phyloP scores from a whole-genome alignment of 768 basidiomycete species.

The Pleurotus pulmonarius region DNA sequence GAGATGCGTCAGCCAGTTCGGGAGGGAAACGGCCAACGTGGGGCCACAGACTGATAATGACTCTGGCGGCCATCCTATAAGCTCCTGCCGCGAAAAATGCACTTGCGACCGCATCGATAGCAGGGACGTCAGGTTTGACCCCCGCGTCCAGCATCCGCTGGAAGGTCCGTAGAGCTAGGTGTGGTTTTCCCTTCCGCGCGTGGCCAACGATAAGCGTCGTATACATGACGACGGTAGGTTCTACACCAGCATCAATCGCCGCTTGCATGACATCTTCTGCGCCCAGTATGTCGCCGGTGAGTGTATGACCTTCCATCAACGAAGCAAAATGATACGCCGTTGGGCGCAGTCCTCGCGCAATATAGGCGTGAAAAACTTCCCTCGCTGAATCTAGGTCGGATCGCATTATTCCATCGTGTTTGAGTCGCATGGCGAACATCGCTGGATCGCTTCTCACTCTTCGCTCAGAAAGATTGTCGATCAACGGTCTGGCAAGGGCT shows the following conservation, averaged over 20 bases:
- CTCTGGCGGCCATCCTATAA: constrained; percentile 42
- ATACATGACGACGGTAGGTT: constrained; percentile 65
- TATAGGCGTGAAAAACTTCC: constrained; percentile 52
- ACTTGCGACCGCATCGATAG: constrained; percentile 67
- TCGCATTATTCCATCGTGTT: constrained; percentile 53
- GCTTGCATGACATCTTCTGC: constrained; percentile 56
- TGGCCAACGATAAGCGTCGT: constrained; percentile 75
- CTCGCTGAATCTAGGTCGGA: constrained; percentile 48
- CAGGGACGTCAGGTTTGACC: constrained; percentile 64
- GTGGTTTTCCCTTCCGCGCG: constrained; percentile 55
- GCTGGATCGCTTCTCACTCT: constrained; percentile 52
- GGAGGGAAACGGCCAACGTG: constrained; percentile 59
- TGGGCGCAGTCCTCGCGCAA: constrained; percentile 67
- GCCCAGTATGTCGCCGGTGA: constrained; percentile 51
- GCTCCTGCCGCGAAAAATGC: constrained; percentile 61
- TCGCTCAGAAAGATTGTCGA: constrained; percentile 43
- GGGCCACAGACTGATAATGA: constrained; percentile 63
- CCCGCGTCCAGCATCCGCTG: constrained; percentile 58
- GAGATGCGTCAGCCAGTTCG: constrained; percentile 35
- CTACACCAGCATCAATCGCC: constrained; percentile 44
- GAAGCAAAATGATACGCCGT: constrained; percentile 71
- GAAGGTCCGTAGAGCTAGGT: constrained; percentile 51
- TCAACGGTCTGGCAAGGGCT: constrained; percentile 33
- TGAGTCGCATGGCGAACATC: constrained; percentile 59
- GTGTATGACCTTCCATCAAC: constrained; percentile 71